A percentile compares a stretch with the other conserved stretches of the same genome.
phyloP scores from a whole-genome alignment of 2,329 filamentous ascomycete genomes.

The Neospermospora avenae region DNA sequence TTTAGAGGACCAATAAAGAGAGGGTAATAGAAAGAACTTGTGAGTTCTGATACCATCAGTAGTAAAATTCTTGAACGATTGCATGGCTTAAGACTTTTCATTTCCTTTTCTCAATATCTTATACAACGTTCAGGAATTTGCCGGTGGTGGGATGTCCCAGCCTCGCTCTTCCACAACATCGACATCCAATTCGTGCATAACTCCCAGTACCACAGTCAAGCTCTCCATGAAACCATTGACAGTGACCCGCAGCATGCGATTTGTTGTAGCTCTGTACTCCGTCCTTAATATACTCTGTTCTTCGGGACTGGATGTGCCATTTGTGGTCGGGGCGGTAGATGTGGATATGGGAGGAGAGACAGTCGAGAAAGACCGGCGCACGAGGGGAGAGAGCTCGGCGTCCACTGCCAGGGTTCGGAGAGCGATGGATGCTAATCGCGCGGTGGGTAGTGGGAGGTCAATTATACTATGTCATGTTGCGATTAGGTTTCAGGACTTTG shows the following conservation, averaged over 20 bases:
- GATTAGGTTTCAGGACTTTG: not conserved
- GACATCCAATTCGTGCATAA: conserved; percentile 86
- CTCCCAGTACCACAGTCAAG: conserved; percentile 75
- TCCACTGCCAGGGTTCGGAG: conserved; percentile 78
- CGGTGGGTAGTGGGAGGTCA: conserved; percentile 67
- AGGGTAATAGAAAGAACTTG: too few relatives aligned
- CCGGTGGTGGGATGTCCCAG: too few relatives aligned
- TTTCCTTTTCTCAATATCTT: too few relatives aligned
- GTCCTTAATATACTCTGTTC: conserved; percentile 59
- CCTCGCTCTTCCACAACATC: conserved; percentile 61
- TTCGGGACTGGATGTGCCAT: not conserved
- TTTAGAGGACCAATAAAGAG: too few relatives aligned
- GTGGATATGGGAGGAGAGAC: conserved; percentile 33
- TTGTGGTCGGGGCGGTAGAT: conserved; percentile 8
- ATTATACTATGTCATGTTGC: conserved; percentile 26
- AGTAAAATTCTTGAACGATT: too few relatives aligned
- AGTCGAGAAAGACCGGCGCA: conserved; percentile 67
- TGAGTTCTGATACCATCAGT: too few relatives aligned
- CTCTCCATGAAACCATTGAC: conserved; percentile 97
- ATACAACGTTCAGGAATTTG: too few relatives aligned
- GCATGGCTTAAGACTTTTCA: too few relatives aligned
- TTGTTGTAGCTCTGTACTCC: conserved; percentile 83
- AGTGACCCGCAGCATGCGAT: conserved; percentile 92
- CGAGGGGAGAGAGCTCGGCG: conserved; percentile 81
- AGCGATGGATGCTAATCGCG: conserved; percentile 73